Conservation (phyloP, 352 stramenopile genomes). For the Thalassiosira sp. region DNA sequence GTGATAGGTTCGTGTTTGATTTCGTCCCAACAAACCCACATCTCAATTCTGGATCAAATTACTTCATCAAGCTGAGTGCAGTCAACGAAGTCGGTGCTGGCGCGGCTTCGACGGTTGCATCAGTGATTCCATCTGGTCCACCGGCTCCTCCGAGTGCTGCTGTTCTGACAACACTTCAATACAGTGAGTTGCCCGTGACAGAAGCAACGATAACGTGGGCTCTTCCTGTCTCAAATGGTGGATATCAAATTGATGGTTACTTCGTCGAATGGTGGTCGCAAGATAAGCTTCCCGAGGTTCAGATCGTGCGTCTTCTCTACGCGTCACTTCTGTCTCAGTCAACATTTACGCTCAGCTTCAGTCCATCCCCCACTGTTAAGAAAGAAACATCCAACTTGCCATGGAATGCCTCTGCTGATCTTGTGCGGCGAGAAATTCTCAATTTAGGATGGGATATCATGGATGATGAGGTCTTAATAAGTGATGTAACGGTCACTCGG, state of each 20-base stretch:
- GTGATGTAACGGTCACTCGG: constrained; percentile 73
- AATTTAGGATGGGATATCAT: constrained; percentile 84
- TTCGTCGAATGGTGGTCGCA: constrained; percentile 89
- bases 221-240: constrained; percentile 84
- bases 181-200: constrained; percentile 49
- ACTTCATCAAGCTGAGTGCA: constrained; percentile 49
- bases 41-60: constrained; percentile 34
- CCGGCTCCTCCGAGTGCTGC: constrained; percentile 31
- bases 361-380: constrained; percentile 63
- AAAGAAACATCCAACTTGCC: constrained; percentile 81
- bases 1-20: constrained; percentile 54
- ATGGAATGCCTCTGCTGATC: constrained; percentile 84
- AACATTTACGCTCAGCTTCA: constrained; percentile 85
- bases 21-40: constrained; percentile 44
- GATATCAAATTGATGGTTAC: constrained; percentile 89
- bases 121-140: constrained; percentile 38
- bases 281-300: constrained; percentile 71
- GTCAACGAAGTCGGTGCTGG: constrained; percentile 49
- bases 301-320: constrained; percentile 88
- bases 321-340: constrained; percentile 66
- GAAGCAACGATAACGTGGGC: constrained; percentile 83
- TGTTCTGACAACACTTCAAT: constrained; percentile 38
- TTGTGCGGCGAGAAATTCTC: constrained; percentile 87
- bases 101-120: constrained; percentile 19
- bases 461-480: constrained; percentile 58